Evolutionary conservation across 805 yeast species (phyloP), one percentile per base, ranked within the genome.

Genomic region (Candida mattraensis): DNA sequence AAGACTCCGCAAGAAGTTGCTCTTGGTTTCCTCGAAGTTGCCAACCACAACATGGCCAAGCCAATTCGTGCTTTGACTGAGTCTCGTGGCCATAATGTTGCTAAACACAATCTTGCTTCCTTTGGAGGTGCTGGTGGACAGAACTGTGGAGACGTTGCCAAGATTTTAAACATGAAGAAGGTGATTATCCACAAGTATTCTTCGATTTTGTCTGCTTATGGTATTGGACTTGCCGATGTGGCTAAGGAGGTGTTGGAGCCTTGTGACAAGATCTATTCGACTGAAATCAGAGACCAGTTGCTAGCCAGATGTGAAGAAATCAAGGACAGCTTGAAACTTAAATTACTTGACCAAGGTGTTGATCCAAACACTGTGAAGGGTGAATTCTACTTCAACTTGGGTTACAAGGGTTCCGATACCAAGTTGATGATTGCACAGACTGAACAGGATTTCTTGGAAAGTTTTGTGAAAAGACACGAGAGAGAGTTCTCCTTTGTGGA

Each of bases 381-480:
- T 27, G 40, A 42, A 24, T 67, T 70, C 25, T 83, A 69, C 48
- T 63, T 86, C 43, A 87, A 87, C 54, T 65, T 86, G 69, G 71
- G 89, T 48, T 87, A 83, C 55, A 74, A 74, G 38, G 95, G 95
- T 5, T 80, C 93, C 18, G 95, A 86, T 50, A 81, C 94, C 3
- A 77, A 81, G 30, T 59, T 87, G 45, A 80, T 85, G 80, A 72
- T 83, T 8, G 60, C 60, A 14, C 59, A 61, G 29, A 57, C 53
- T 24, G 31, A 27, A 5, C 56, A 47, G 7, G 62, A 64, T 18
- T 74, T 70, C 46, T 50, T 56, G n/a, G 49, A 56, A 11, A 61
- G 66, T 32, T 83, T 82, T 49, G 58, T 72, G 19, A 61, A 63
- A n/a, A 60, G 64, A 28, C 89, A 83, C 50, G 64, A 70, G 45